Percentiles rank a stretch among this genome's conserved stretches.
These are phyloP conservation scores for Ceratobasidium sp. DNA, from an alignment of 1,284 basidiomycete genomes.

Conservation along the genomic window DNA sequence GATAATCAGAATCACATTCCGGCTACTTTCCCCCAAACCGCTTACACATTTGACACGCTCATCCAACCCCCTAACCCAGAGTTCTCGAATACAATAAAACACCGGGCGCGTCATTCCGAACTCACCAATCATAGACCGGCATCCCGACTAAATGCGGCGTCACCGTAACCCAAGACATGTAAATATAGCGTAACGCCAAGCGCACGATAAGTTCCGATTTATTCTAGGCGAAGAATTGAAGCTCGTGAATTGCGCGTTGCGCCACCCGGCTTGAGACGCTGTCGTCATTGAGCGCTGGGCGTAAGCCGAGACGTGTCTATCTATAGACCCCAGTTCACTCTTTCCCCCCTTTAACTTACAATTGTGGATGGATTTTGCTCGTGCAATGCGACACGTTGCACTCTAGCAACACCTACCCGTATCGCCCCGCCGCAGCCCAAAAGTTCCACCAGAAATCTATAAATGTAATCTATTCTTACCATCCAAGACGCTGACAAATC, in stretches of 20 bases:
- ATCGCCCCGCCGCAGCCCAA: background rate
- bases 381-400: background rate
- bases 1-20: too few relatives aligned
- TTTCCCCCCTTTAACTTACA: background rate
- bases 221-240: background rate
- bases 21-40: too few relatives aligned
- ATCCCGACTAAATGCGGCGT: background rate
- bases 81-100: too few relatives aligned
- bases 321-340: background rate
- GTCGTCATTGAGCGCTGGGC: background rate
- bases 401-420: background rate
- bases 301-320: background rate
- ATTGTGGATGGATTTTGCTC: background rate
- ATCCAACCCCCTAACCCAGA: too few relatives aligned
- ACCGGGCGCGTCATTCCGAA: background rate
- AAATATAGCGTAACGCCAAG: slow-evolving; percentile 15
- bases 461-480: background rate
- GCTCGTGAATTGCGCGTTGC: background rate
- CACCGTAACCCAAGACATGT: background rate
- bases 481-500: slow-evolving; percentile 4
- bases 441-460: background rate
- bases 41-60: too few relatives aligned
- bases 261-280: background rate
- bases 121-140: background rate
- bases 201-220: background rate